phyloP scores from a whole-genome alignment of 2,329 filamentous ascomycete genomes.

The Fusarium continuum region DNA sequence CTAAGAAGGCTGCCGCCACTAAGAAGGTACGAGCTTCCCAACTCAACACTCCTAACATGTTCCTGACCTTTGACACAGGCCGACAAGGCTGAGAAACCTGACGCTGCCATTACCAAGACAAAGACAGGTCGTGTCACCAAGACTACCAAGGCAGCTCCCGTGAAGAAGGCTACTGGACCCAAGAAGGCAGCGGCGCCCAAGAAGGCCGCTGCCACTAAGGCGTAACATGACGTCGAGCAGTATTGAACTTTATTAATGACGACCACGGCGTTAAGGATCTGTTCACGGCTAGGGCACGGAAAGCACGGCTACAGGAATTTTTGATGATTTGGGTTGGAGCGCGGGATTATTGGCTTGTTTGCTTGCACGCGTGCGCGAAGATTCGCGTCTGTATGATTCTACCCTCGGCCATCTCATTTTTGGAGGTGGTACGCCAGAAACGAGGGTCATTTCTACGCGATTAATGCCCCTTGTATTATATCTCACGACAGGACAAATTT shows the following conservation, averaged over 20 bases:
- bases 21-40: slow-evolving; percentile 26
- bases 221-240: slow-evolving; percentile 42
- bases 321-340: slow-evolving; percentile 41
- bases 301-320: slow-evolving; percentile 43
- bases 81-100: slow-evolving; percentile 66
- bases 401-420: slow-evolving; percentile 34
- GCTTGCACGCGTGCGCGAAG: slow-evolving; percentile 34
- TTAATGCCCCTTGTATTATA: slow-evolving; percentile 42
- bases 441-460: slow-evolving; percentile 33
- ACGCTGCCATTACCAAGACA: slow-evolving; percentile 77
- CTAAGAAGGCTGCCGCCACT: slow-evolving; percentile 47
- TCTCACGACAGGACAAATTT: slow-evolving; percentile 30
- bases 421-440: slow-evolving; percentile 29
- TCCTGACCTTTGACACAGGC: slow-evolving; percentile 26
- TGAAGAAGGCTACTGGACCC: slow-evolving; percentile 50
- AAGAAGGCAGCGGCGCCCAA: slow-evolving; percentile 52
- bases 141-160: slow-evolving; percentile 57
- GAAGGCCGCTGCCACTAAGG: slow-evolving; percentile 58
- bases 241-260: slow-evolving; percentile 50
- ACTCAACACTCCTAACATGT: not conserved
- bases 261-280: slow-evolving; percentile 50
- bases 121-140: slow-evolving; percentile 89
- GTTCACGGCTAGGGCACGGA: slow-evolving; percentile 41
- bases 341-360: slow-evolving; percentile 39
- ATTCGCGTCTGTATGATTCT: slow-evolving; percentile 31